These are phyloP conservation scores for Fraxinus americana DNA, from an alignment of 257 asterid species.

Conservation along the genomic window DNA sequence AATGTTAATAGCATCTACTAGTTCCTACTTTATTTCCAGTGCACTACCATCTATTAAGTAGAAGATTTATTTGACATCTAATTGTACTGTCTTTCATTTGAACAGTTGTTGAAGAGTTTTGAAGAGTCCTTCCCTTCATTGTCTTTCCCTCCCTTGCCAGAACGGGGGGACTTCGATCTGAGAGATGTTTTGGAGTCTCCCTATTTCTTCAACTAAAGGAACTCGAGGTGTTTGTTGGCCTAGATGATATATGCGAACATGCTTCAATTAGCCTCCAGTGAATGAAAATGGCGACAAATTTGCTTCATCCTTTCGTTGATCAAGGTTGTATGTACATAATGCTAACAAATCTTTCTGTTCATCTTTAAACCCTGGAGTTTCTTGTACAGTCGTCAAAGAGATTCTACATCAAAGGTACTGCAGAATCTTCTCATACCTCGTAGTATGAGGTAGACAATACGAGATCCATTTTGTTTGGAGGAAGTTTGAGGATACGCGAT, in stretches of 20 bases:
- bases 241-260: background rate
- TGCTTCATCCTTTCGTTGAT: conserved; percentile 17
- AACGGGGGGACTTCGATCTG: conserved; percentile 84
- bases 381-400: conserved; percentile 39
- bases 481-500: background rate
- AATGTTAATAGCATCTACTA: background rate
- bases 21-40: background rate
- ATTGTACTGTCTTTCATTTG: conserved; percentile 18
- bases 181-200: conserved; percentile 76
- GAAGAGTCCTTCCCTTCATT: conserved; percentile 74
- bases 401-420: background rate
- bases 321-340: conserved; percentile 27
- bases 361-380: conserved; percentile 20
- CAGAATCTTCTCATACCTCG: background rate
- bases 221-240: conserved; percentile 11
- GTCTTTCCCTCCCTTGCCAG: conserved; percentile 88
- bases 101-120: conserved; percentile 81
- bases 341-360: conserved; percentile 20
- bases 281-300: conserved; percentile 1
- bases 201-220: conserved; percentile 81
- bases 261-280: conserved; percentile 3
- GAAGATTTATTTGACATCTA: background rate
- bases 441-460: background rate
- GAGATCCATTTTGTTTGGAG: background rate
- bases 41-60: background rate